A percentile compares a stretch with the other conserved stretches of the same genome.
Evolutionary conservation across 2,329 filamentous ascomycete species (phyloP).

Genomic region (Septoria linicola): DNA sequence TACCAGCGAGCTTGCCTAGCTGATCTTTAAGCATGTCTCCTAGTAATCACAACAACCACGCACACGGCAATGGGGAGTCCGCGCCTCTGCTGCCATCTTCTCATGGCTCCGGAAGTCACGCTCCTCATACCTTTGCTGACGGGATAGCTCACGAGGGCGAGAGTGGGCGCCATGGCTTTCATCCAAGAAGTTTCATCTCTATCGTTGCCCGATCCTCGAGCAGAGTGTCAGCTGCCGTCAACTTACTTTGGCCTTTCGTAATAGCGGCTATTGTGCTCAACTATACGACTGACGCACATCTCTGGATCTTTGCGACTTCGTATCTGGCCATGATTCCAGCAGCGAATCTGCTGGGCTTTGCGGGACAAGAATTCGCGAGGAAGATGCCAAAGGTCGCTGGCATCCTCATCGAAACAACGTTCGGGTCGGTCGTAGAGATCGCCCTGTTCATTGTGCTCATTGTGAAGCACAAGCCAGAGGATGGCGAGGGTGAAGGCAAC

Average conservation of each 20-base stretch:
- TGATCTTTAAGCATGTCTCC: neutral
- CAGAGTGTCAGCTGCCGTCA: constrained; percentile 47
- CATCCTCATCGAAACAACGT: constrained; percentile 50
- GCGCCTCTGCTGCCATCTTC: constrained; percentile 15
- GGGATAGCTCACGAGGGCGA: constrained; percentile 43
- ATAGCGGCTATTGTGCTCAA: constrained; percentile 48
- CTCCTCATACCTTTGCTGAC: constrained; percentile 20
- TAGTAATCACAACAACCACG: no score
- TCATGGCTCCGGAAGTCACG: constrained; percentile 1
- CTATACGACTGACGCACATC: constrained; percentile 44
- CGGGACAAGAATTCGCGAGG: constrained; percentile 67
- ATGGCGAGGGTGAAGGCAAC: constrained; percentile 20
- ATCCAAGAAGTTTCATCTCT: constrained; percentile 44
- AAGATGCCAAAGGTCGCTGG: constrained; percentile 73
- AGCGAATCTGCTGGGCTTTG: constrained; percentile 56
- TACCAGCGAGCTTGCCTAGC: neutral
- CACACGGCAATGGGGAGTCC: constrained; percentile 10
- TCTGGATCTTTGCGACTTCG: constrained; percentile 49
- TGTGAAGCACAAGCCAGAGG: constrained; percentile 28
- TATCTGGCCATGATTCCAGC: constrained; percentile 53
- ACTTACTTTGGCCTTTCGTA: constrained; percentile 52
- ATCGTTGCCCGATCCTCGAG: constrained; percentile 48
- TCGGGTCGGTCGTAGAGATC: constrained; percentile 76
- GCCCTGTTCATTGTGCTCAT: constrained; percentile 76
- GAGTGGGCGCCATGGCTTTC: constrained; percentile 47